Evolutionary conservation across 2,329 filamentous ascomycete genomes (phyloP), one percentile per base, ranked within the genome.

Genomic region (Diaporthe ampelina): DNA sequence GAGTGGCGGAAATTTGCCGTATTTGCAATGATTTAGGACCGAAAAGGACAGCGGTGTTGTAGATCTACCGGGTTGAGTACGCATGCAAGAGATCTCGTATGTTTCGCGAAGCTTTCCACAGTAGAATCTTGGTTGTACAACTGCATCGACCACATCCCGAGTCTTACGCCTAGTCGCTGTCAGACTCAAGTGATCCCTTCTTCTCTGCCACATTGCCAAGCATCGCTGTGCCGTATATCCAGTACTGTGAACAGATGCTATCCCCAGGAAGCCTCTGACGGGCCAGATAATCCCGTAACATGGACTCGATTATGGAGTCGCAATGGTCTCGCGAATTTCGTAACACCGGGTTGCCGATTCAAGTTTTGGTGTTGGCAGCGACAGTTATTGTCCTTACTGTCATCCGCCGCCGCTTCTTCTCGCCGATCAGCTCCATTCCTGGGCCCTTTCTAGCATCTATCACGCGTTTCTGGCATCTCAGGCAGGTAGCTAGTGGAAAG

Each of bases 371-470:
- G 9, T 32, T 35, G 24, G 13, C 35, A 24, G 21, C 40, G 24
- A 58, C 68, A 1, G 4, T 70, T 54, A 21, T 58, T 40, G 54
- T 24, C 24, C 24, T 70, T 13, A 70, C 68, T 37, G 26, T 69
- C 17, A 50, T 72, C n/a, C 70, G 65, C 15, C 74, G 76, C 19
- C 80, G 81, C 35, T 86, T 84, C 75, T 78, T 81, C 52, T 84
- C 83, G 1, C 79, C 84, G 0, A 80, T 86, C 73, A 78, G 81
- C 65, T 80, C 85, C 59, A 81, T 86, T 17, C 84, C 85, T 0
- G 85, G 85, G 0, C 85, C 85, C 0, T 83, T 84, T 43, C 61
- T 82, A 21, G 84, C 84, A 4, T 84, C 83, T 3, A 82, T 85
- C 69, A 81, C 83, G 0, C 80, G 80, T 35, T 73, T 84, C 7